phyloP scores from a whole-genome alignment of 257 asterid genomes.

The Asclepias syriaca region DNA sequence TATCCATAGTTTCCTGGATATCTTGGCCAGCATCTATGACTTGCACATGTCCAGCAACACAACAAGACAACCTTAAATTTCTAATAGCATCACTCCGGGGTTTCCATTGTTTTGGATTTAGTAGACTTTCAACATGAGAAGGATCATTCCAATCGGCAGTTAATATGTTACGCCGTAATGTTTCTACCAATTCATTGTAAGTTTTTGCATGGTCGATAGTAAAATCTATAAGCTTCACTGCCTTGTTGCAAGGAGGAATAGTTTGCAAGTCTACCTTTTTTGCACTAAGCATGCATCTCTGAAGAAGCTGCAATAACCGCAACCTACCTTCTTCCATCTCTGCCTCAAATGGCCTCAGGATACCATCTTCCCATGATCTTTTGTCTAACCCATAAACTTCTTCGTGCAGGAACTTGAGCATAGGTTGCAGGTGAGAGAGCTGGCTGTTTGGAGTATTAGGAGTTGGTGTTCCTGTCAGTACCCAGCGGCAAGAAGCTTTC shows the following conservation, averaged over 20 bases:
- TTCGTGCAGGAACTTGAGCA: constrained; percentile 90
- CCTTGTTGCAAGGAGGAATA: constrained; percentile 91
- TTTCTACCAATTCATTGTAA: constrained; percentile 93
- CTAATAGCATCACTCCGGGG: constrained; percentile 72
- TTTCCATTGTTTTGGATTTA: constrained; percentile 95
- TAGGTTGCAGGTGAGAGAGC: constrained; percentile 80
- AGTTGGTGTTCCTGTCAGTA: constrained; percentile 96
- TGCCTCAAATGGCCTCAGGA: constrained; percentile 83
- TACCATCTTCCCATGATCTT: constrained; percentile 90
- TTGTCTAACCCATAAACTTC: constrained; percentile 76
- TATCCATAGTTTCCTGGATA: constrained; percentile 97
- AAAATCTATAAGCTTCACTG: constrained; percentile 60
- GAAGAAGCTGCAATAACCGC: constrained; percentile 76
- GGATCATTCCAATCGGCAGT: constrained; percentile 99
- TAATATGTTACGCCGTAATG: constrained; percentile 80
- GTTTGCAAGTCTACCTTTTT: constrained; percentile 77
- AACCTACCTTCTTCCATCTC: constrained; percentile 94
- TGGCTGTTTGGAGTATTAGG: constrained; percentile 96
- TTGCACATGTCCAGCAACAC: constrained; percentile 92
- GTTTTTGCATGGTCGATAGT: constrained; percentile 80
- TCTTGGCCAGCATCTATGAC: constrained; percentile 89
- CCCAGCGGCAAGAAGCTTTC: constrained; percentile 85
- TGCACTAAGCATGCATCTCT: constrained; percentile 94
- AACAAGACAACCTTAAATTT: constrained; percentile 91
- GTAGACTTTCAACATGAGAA: constrained; percentile 95